Percentiles rank a stretch among this genome's conserved stretches.
Evolutionary conservation across 2,329 filamentous ascomycete genomes (phyloP).

Genomic region (Huntiella decipiens): DNA sequence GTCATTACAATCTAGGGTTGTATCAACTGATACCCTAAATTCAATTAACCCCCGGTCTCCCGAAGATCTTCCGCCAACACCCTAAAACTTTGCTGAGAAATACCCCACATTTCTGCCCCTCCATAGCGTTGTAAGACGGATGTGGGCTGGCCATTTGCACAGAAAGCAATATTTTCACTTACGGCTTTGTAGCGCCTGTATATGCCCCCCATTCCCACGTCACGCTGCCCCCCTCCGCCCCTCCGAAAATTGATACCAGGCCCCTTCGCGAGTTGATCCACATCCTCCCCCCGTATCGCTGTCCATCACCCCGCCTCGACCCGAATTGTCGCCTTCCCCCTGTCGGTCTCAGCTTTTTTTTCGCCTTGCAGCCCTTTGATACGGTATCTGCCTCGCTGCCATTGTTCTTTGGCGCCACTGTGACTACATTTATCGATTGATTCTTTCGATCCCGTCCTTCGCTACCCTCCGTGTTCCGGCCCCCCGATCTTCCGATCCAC

Average conservation of each 20-base stretch:
- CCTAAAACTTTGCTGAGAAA: constrained; percentile 10
- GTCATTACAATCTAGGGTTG: background rate
- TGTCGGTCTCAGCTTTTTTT: background rate
- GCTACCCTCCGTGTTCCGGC: background rate
- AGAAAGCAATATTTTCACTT: constrained; percentile 11
- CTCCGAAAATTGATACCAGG: too few species aligned
- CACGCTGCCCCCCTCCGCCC: background rate
- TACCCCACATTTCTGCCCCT: constrained; percentile 11
- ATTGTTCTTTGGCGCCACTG: too few species aligned
- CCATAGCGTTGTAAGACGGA: constrained; percentile 2
- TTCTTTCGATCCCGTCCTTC: background rate
- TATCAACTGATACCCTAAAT: background rate
- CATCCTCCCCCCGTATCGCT: constrained; percentile 4
- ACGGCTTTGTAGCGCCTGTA: background rate
- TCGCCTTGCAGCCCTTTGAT: background rate
- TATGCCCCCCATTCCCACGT: background rate
- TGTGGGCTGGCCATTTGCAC: constrained; percentile 6
- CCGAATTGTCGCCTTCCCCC: background rate
- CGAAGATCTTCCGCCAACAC: constrained; percentile 7
- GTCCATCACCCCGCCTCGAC: background rate
- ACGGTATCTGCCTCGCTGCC: background rate
- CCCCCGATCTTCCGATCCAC: background rate
- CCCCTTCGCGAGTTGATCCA: constrained; percentile 5
- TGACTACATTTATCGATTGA: too few species aligned
- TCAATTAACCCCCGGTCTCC: background rate